These are phyloP conservation scores for Hypseocharis bilobata DNA, from an alignment of 441 rosid genomes.

Conservation along the genomic window DNA sequence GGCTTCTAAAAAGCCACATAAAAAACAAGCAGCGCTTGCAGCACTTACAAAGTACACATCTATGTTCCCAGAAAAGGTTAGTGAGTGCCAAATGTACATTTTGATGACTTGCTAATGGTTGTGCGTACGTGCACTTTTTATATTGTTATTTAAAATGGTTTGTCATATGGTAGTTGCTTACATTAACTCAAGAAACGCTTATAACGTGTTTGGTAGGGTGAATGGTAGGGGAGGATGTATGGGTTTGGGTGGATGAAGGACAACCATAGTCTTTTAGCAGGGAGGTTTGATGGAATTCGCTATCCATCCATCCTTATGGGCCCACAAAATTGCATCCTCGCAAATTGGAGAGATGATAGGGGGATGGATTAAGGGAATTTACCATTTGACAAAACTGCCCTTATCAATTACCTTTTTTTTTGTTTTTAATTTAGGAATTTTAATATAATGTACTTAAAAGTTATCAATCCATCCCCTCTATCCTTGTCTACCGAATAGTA, in stretches of 20 bases:
- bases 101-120: background rate
- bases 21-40: constrained; percentile 37
- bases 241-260: background rate
- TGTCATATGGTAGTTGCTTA: background rate
- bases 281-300: background rate
- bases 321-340: background rate
- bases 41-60: constrained; percentile 49
- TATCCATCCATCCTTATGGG: background rate
- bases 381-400: background rate
- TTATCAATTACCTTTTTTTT: no score
- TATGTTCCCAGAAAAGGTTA: constrained; percentile 83
- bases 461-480: no score
- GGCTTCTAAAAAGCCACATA: constrained; percentile 35
- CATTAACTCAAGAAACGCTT: background rate
- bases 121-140: background rate
- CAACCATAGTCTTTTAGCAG: background rate
- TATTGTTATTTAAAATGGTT: background rate
- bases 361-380: background rate
- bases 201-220: background rate
- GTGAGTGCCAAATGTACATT: constrained; percentile 21
- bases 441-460: no score
- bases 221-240: background rate
- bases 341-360: background rate
- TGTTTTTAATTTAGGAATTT: no score
- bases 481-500: background rate